Base-by-base conservation (phyloP, 116 monocot species). In the Papilionanthe hybrid region DNA sequence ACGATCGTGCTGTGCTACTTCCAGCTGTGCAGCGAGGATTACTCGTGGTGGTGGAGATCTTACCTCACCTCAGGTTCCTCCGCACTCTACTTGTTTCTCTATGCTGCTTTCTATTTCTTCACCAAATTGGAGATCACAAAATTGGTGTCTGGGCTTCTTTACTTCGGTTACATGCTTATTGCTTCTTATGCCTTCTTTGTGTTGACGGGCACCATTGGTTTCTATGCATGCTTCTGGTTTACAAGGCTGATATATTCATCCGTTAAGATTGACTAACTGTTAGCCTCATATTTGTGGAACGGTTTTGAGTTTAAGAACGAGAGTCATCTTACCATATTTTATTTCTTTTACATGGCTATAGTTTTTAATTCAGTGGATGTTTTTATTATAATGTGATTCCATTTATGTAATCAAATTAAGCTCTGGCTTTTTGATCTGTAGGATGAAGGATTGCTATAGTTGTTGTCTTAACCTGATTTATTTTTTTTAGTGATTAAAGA, bases 151-250 rank as follows among this genome's bases (percentile, higher is more conserved):
- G 93, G 86, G 12, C 80, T 91, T 42, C 84, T 96, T 3, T 96
- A 96, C 86, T 96, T 96, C 15, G 96, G 93, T 15, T 96, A 96
- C 90, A 96, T 96, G 96, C 89, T 96, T 3, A 96, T 93, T 32
- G 94, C 93, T 27, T 92, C 96, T 0, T 96, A 93, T 79, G 87
- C 90, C 41, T 96, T 96, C 85, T 93, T 96, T 55, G 96, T 90
- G 23, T 82, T 96, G 55, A 93, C 96, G 0, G 96, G 96, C 42
- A 93, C 94, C 11, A 93, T 96, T 27, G 95, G 95, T 4, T 96
- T 96, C 83, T 96, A 91, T 20, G 91, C 95, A 13, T 96, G 96
- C 79, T 92, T 96, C 76, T 89, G 88, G 85, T 96, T 96, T 82
- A 96, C 96, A 8, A 90, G 93, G 86, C 85, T 96, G n/a, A 96